Percentiles rank a stretch among this genome's conserved stretches.
These are phyloP conservation scores for Trypanosoma platydactyli DNA, from an alignment of 208 protist species.

Conservation along the genomic window DNA sequence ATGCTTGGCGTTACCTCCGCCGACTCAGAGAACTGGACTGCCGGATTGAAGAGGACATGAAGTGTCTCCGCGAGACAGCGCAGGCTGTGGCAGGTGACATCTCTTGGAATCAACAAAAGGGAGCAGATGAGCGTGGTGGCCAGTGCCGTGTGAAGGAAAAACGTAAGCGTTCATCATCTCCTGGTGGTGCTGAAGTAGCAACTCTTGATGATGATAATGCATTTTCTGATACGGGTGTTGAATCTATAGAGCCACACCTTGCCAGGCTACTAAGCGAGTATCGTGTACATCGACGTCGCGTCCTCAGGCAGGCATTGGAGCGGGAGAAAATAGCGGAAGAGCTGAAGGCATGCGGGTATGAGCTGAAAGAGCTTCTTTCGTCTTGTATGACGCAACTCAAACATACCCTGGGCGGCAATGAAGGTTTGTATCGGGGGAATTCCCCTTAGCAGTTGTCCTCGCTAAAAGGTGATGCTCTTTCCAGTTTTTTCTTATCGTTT, in stretches of 20 bases:
- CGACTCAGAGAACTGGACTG: slow-evolving; percentile 64
- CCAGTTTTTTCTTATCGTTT: no score
- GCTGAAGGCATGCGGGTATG: slow-evolving; percentile 26
- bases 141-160: not conserved
- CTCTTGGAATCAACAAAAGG: not conserved
- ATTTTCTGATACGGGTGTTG: slow-evolving; percentile 3
- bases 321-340: slow-evolving; percentile 32
- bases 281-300: slow-evolving; percentile 7
- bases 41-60: slow-evolving; percentile 56
- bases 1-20: slow-evolving; percentile 66
- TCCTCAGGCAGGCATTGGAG: slow-evolving; percentile 26
- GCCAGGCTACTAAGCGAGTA: slow-evolving; percentile 15
- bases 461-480: no score
- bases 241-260: slow-evolving; percentile 6
- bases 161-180: slow-evolving; percentile 5
- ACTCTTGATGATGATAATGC: not conserved
- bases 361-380: slow-evolving; percentile 24
- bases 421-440: not conserved
- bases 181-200: not conserved
- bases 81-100: slow-evolving; percentile 7
- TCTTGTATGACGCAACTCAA: slow-evolving; percentile 25
- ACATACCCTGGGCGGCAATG: not conserved
- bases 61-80: slow-evolving; percentile 39
- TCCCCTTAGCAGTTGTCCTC: no score
- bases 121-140: not conserved